Base-by-base conservation (phyloP, 345 rosid species). In the Turnera subulata region DNA sequence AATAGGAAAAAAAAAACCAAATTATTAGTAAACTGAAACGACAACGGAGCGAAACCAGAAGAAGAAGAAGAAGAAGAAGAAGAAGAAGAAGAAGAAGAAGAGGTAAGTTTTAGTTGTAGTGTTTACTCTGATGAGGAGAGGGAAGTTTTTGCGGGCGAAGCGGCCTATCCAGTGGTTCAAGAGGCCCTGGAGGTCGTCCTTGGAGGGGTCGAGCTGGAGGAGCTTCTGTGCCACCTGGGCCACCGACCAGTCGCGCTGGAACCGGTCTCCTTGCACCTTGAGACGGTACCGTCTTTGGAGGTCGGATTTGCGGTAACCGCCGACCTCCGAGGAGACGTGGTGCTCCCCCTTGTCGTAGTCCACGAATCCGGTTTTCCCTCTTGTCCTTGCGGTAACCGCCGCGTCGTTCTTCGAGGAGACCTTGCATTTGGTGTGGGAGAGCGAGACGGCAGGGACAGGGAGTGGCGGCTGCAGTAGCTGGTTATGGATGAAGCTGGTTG, bases 111-210 rank as follows among this genome's bases (percentile, higher is more conserved):
- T n/a, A n/a, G n/a, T 0, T 4, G 33, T 62, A 2, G 6, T 11
- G 32, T 8, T 14, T 40, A 82, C 96, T 78, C 76, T 78, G 51
- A 88, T 85, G 15, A 91, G 89, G 65, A 60, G 49, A 42, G 90
- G 86, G 46, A 80, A 88, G 64, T 91, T 91, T 71, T 80, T 88
- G 37, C 96, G 71, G 26, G 92, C 79, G 45, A 91, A 91, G 48
- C 98, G 85, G 40, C 96, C 98, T 1, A 70, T 73, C 96, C 98
- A 91, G n/a, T 71, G 78, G 73, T 88, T 91, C 62, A 91, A 74
- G 54, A 88, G 64, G 1, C 58, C 77, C 35, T 84, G 84, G 26
- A 84, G n/a, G n/a, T n/a, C 79, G 63, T 81, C 69, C 18, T 81
- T 84, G 79, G 75, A 69, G 8, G 67, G 84, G 43, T 71, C 70